A percentile compares a stretch with the other conserved stretches of the same genome.
Conservation (phyloP, 495 filamentous ascomycete genomes). For the Aspergillus steynii region DNA sequence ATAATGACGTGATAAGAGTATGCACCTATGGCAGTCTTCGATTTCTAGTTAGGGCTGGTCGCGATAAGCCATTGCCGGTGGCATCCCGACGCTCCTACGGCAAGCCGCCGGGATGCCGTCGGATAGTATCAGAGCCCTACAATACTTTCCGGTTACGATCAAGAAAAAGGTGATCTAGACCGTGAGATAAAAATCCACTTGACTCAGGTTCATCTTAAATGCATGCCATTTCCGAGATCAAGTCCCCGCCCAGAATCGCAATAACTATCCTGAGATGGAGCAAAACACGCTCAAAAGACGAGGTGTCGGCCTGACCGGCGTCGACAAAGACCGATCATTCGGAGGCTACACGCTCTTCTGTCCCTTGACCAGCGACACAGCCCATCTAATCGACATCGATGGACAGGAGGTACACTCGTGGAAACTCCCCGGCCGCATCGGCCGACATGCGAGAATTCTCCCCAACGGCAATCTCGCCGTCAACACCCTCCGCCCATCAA, state of each 20-base stretch:
- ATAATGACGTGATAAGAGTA: not conserved
- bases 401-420: slow-evolving; percentile 46
- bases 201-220: not conserved
- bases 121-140: not conserved
- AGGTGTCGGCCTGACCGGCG: slow-evolving; percentile 43
- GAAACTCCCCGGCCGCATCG: slow-evolving; percentile 42
- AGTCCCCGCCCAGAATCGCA: no score
- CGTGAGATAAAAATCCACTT: not conserved
- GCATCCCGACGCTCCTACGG: not conserved
- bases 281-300: slow-evolving; percentile 46
- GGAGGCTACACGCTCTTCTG: slow-evolving; percentile 46
- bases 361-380: slow-evolving; percentile 41
- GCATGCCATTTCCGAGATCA: no score
- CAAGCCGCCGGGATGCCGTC: not conserved
- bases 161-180: no score
- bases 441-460: slow-evolving; percentile 45
- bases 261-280: slow-evolving; percentile 28
- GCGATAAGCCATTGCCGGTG: not conserved
- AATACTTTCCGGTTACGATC: no score
- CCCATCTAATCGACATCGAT: slow-evolving; percentile 42
- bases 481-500: slow-evolving; percentile 40
- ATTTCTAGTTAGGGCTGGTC: not conserved
- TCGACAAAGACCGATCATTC: slow-evolving; percentile 37
- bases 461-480: slow-evolving; percentile 44
- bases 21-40: not conserved